phyloP scores from a whole-genome alignment of 1,284 basidiomycete genomes.

The Paramarasmius palmivorus region DNA sequence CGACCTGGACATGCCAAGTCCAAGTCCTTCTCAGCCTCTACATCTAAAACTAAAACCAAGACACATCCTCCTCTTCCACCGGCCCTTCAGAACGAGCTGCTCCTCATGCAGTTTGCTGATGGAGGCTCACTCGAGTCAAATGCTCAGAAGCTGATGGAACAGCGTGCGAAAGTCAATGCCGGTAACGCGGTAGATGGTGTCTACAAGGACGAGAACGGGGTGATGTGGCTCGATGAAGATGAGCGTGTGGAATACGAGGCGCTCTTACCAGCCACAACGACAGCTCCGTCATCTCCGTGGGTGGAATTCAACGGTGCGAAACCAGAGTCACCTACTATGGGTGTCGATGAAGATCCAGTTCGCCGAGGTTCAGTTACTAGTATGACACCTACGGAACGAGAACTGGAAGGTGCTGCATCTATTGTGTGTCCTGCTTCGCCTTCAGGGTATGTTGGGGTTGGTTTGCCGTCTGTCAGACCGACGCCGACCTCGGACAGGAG shows the following conservation, averaged over 20 bases:
- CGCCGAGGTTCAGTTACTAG: not conserved
- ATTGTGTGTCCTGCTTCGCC: not conserved
- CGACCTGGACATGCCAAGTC: slow-evolving; percentile 31
- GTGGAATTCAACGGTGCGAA: not conserved
- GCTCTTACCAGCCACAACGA: slow-evolving; percentile 37
- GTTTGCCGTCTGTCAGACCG: not conserved
- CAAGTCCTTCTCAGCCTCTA: slow-evolving; percentile 16
- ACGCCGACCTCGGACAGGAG: slow-evolving; percentile 4
- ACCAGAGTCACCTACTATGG: not conserved
- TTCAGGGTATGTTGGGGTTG: not conserved
- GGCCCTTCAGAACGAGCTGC: slow-evolving; percentile 42
- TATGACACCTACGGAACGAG: not conserved
- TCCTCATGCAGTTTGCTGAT: slow-evolving; percentile 64
- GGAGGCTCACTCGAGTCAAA: slow-evolving; percentile 61
- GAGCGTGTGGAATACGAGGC: slow-evolving; percentile 69
- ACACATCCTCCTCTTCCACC: not conserved
- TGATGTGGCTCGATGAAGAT: slow-evolving; percentile 68
- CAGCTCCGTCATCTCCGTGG: not conserved
- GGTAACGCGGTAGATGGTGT: slow-evolving; percentile 41
- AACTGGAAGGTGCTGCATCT: not conserved
- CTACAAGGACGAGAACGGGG: slow-evolving; percentile 58
- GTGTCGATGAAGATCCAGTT: not conserved
- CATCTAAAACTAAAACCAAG: not conserved
- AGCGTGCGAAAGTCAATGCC: slow-evolving; percentile 42
- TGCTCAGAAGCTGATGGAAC: slow-evolving; percentile 53